Evolutionary conservation across 2,329 filamentous ascomycete species (phyloP).

Genomic region (Ceratocystis huliohia): DNA sequence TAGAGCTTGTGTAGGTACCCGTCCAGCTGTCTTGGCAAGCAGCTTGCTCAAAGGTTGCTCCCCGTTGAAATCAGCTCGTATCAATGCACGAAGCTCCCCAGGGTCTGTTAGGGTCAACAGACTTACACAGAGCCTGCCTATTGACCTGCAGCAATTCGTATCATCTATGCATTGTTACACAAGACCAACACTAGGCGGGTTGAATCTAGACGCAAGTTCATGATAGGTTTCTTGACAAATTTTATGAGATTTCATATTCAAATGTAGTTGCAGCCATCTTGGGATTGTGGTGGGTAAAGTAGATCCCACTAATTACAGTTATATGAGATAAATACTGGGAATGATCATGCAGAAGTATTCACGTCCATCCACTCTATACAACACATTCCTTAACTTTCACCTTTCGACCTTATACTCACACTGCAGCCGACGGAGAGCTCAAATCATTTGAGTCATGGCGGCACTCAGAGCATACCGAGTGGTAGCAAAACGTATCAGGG

Average conservation of each 20-base stretch:
- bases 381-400: not conserved
- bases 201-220: no score
- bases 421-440: not conserved
- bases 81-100: not conserved
- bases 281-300: not conserved
- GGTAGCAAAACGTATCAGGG: constrained; percentile 41
- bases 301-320: not conserved
- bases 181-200: not conserved
- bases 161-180: not conserved
- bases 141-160: not conserved
- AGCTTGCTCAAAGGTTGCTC: no score
- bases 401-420: not conserved
- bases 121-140: constrained; percentile 3
- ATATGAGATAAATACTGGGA: not conserved
- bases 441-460: constrained; percentile 26
- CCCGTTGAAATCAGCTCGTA: not conserved
- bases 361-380: not conserved
- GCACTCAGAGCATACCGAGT: constrained; percentile 37
- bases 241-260: not conserved
- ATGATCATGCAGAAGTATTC: not conserved
- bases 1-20: not conserved
- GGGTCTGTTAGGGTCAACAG: not conserved
- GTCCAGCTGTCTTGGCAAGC: not conserved
- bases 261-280: not conserved
- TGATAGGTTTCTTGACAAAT: not conserved